phyloP scores from a whole-genome alignment of 2,329 filamentous ascomycete species.

The Knufia petricola region DNA sequence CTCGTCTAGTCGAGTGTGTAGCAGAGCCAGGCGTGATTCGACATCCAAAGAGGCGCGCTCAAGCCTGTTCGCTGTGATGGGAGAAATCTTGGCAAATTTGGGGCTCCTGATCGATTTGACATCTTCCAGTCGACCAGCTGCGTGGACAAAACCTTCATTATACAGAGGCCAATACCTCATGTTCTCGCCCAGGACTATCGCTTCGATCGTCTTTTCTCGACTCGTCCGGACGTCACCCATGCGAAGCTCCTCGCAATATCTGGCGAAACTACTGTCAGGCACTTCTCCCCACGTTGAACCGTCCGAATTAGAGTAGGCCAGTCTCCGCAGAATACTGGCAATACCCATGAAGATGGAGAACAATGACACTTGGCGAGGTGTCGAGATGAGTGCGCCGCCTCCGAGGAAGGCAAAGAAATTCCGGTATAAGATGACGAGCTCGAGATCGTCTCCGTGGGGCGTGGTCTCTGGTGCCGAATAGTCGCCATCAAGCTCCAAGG shows the following conservation, averaged over 20 bases:
- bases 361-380: constrained; percentile 43
- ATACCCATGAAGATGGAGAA: constrained; percentile 55
- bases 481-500: constrained; percentile 47
- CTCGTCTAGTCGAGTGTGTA: constrained; percentile 65
- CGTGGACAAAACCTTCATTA: constrained; percentile 85
- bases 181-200: constrained; percentile 75
- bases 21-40: constrained; percentile 57
- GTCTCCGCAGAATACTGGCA: constrained; percentile 47
- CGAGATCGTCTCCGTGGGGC: constrained; percentile 41
- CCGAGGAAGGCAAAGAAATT: constrained; percentile 56
- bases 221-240: constrained; percentile 73
- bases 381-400: constrained; percentile 53
- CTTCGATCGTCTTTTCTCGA: constrained; percentile 81
- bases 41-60: constrained; percentile 76
- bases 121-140: constrained; percentile 71
- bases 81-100: constrained; percentile 60
- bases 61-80: constrained; percentile 64
- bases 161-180: constrained; percentile 77
- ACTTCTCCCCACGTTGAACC: constrained; percentile 56
- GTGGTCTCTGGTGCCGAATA: constrained; percentile 28
- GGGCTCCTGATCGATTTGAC: constrained; percentile 60
- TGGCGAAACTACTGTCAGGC: constrained; percentile 40
- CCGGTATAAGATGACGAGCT: constrained; percentile 49
- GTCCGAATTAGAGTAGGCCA: constrained; percentile 53
- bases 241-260: constrained; percentile 65